Percentiles rank a stretch among this genome's conserved stretches.
These are phyloP conservation scores for Cryomyces minteri DNA, from an alignment of 495 filamentous ascomycete genomes.

Conservation along the genomic window DNA sequence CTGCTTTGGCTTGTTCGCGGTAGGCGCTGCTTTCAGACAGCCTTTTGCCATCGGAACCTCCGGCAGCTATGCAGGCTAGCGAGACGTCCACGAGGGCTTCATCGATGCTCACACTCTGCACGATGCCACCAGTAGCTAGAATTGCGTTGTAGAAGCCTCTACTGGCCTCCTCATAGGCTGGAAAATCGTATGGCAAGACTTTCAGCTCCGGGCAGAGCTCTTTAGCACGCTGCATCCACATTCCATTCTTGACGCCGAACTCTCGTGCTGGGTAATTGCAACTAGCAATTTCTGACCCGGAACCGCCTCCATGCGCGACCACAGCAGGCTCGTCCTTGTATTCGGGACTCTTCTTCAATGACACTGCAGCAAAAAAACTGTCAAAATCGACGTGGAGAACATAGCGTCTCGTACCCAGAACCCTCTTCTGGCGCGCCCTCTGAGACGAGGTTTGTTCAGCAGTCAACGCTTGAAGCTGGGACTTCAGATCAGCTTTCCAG, in stretches of 20 bases:
- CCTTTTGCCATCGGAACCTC: slow-evolving; percentile 49
- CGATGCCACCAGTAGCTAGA: slow-evolving; percentile 55
- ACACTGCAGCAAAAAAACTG: slow-evolving; percentile 92
- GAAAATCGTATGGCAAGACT: slow-evolving; percentile 82
- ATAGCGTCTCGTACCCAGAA: slow-evolving; percentile 51
- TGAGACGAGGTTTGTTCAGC: slow-evolving; percentile 45
- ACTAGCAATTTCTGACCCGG: slow-evolving; percentile 85
- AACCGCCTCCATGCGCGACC: slow-evolving; percentile 70
- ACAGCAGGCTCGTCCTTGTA: slow-evolving; percentile 68
- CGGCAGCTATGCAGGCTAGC: slow-evolving; percentile 39
- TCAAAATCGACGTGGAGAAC: slow-evolving; percentile 97
- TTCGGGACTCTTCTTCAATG: slow-evolving; percentile 58
- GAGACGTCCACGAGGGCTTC: slow-evolving; percentile 78
- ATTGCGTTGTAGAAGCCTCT: slow-evolving; percentile 72
- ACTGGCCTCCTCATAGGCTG: slow-evolving; percentile 85
- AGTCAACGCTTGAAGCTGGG: slow-evolving; percentile 61
- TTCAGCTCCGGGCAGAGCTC: slow-evolving; percentile 73
- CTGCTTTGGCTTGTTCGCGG: slow-evolving; percentile 65
- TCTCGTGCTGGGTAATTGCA: slow-evolving; percentile 86
- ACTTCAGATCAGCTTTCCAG: slow-evolving; percentile 88
- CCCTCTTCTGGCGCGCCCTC: slow-evolving; percentile 25
- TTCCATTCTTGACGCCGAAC: slow-evolving; percentile 83
- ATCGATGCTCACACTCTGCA: slow-evolving; percentile 94
- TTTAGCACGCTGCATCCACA: slow-evolving; percentile 92
- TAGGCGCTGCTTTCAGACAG: slow-evolving; percentile 54